Percentiles rank a stretch among this genome's conserved stretches.
Evolutionary conservation across 495 filamentous ascomycete species (phyloP).

Genomic region (Cercophora scortea): DNA sequence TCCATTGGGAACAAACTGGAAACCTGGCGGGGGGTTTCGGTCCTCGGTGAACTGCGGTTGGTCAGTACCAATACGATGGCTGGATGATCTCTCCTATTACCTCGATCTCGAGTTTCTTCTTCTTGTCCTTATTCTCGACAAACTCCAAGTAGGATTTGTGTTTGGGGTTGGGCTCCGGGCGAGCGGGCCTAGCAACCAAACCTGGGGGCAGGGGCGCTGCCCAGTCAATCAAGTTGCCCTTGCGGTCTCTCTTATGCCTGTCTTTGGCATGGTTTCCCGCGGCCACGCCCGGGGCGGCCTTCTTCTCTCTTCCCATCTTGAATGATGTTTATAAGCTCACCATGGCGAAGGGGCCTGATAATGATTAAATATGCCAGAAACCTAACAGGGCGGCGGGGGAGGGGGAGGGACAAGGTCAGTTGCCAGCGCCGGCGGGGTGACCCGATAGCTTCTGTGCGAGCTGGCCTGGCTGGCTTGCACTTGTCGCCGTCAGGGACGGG

Average conservation of each 20-base stretch:
- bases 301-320: slow-evolving; percentile 26
- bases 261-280: slow-evolving; percentile 22
- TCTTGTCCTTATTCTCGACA: slow-evolving; percentile 48
- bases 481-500: not conserved
- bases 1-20: slow-evolving; percentile 76
- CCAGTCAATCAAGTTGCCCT: slow-evolving; percentile 21
- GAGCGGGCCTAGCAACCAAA: slow-evolving; percentile 19
- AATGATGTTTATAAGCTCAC: slow-evolving; percentile 4
- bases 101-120: slow-evolving; percentile 47
- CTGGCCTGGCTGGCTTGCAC: not conserved
- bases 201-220: slow-evolving; percentile 21
- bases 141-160: slow-evolving; percentile 48
- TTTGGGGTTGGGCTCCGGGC: slow-evolving; percentile 33
- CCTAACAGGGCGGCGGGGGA: not conserved
- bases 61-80: not conserved
- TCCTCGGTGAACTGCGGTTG: slow-evolving; percentile 34
- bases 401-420: not conserved
- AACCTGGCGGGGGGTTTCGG: slow-evolving; percentile 58
- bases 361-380: not conserved
- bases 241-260: slow-evolving; percentile 23
- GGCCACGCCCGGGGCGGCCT: slow-evolving; percentile 12
- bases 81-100: slow-evolving; percentile 16
- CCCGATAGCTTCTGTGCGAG: not conserved
- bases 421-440: not conserved
- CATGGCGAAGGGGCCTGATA: not conserved